A percentile compares a stretch with the other conserved stretches of the same genome.
Conservation (phyloP, 75 land plant species). For the Cryptomeria japonica region DNA sequence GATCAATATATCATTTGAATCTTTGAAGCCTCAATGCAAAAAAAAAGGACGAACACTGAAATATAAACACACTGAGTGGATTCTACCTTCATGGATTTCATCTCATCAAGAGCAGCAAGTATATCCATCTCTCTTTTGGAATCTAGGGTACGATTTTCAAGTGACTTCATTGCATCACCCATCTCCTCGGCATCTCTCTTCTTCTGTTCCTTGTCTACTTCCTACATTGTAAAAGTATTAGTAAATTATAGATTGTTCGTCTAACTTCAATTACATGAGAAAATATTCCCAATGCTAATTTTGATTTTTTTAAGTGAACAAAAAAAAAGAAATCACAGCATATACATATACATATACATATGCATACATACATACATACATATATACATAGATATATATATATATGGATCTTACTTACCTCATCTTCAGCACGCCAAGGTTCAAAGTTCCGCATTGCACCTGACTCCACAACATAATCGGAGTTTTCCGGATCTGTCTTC, state of each 20-base stretch:
- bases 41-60: background rate
- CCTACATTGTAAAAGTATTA: constrained; percentile 35
- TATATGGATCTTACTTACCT: constrained; percentile 35
- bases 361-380: no score
- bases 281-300: background rate
- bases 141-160: constrained; percentile 90
- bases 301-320: background rate
- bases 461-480: constrained; percentile 88
- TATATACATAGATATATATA: no score
- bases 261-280: background rate
- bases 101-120: constrained; percentile 91
- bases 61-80: background rate
- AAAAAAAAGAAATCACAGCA: no score
- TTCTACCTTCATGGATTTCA: constrained; percentile 91
- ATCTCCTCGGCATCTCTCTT: constrained; percentile 86
- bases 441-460: constrained; percentile 94
- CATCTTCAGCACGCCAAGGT: constrained; percentile 95
- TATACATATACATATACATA: no score
- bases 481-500: constrained; percentile 90
- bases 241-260: background rate
- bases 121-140: constrained; percentile 99
- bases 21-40: background rate
- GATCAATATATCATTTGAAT: background rate
- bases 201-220: constrained; percentile 58
- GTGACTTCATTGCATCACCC: constrained; percentile 97